phyloP scores from a whole-genome alignment of 2,329 filamentous ascomycete genomes.

The Cladorrhinum sp. region DNA sequence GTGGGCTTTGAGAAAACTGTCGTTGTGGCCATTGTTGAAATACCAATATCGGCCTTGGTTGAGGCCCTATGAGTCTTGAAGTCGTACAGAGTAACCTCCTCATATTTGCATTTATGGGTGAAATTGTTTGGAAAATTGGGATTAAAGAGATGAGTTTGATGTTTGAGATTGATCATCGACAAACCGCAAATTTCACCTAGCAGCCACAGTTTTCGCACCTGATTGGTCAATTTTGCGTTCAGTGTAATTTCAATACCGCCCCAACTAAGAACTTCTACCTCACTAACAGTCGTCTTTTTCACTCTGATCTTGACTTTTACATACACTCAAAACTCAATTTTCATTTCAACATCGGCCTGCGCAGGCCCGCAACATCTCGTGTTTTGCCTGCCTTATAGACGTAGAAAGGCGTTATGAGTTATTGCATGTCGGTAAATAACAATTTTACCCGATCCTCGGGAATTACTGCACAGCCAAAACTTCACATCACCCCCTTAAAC shows the following conservation, averaged over 20 bases:
- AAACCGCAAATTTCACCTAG: not conserved
- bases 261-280: no score
- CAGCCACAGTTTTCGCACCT: not conserved
- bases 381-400: no score
- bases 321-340: no score
- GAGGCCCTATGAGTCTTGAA: not conserved
- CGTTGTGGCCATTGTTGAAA: slow-evolving; percentile 1
- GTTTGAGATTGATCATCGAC: not conserved
- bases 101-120: not conserved
- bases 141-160: not conserved
- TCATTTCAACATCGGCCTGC: no score
- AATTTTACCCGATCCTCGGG: no score
- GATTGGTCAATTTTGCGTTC: not conserved
- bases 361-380: no score
- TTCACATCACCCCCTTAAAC: no score
- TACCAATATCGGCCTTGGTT: not conserved
- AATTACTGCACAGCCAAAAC: no score
- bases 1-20: not conserved
- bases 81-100: not conserved
- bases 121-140: not conserved
- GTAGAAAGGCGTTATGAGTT: no score
- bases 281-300: not conserved
- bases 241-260: slow-evolving; percentile 1
- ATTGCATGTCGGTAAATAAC: no score
- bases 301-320: no score